Evolutionary conservation across 2,329 filamentous ascomycete species (phyloP), one percentile per base, ranked within the genome.

Genomic region (Beauveria rudraprayagi): DNA sequence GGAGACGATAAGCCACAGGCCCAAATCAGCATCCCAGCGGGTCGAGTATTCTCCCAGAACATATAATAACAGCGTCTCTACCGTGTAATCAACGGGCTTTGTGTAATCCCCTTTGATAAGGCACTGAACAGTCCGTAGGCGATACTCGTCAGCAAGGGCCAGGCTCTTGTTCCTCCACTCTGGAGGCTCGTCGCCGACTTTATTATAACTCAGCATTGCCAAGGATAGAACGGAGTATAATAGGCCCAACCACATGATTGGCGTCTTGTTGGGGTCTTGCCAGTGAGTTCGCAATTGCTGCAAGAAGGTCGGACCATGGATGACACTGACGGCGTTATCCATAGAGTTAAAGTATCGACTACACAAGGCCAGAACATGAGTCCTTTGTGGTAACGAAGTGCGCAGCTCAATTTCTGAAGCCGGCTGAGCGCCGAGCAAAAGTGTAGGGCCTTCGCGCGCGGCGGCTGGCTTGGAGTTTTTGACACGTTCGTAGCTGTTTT

Each of bases 281-380:
- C 89, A 93, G 69, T 87, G 83, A 8, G 71, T 73, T 30, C 79
- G 78, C 5, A 90, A 78, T 72, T 90, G 83, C 68, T 88, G 84
- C 69, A 93, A 86, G 68, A 97, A 97, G 0, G 91, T 92, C 11
- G 92, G 92, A 0, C 87, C 87, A 69, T 95, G 91, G 56, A 94
- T 83, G 65, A 94, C 86, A 70, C 85, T 87, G 71, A 86, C 84
- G n/a, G 83, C 81, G 44, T 83, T 84, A 65, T 88, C 85, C 74
- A 86, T 81, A 0, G 89, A 93, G 71, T 93, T 93, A 78, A 97
- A 97, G 71, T 95, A 99, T 63, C 93, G 86, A 64, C 88, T 87
- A 63, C 96, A 89, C 19, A 97, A 80, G 26, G 91, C 87, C 68
- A 96, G 85, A n/a, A 94, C 88, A 26, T 86, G 89, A 43, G 89